These are phyloP conservation scores for Paramecium tetraurelia DNA, from an alignment of 73 alveolate species.

Conservation along the genomic window DNA sequence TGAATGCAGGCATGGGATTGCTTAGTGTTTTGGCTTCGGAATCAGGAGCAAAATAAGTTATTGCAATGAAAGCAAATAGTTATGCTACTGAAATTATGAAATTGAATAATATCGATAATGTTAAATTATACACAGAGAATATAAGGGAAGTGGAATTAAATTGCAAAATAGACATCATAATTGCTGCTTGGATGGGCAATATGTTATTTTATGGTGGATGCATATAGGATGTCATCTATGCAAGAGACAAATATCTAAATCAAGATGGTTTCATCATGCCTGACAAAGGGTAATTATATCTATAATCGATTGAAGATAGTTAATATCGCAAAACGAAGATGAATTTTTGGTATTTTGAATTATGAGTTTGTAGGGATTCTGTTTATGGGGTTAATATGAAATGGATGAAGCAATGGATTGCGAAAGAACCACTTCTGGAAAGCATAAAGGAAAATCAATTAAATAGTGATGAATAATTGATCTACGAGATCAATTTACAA, in stretches of 20 bases:
- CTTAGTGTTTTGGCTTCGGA: conserved; percentile 80
- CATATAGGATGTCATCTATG: conserved; percentile 83
- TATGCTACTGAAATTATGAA: conserved; percentile 76
- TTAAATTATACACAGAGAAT: conserved; percentile 72
- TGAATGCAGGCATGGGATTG: conserved; percentile 87
- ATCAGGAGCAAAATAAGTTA: conserved; percentile 91
- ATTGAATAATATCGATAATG: conserved; percentile 70
- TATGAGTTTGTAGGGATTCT: not conserved
- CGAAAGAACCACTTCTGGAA: conserved; percentile 84
- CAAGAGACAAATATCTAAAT: conserved; percentile 89
- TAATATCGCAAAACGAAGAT: conserved; percentile 71
- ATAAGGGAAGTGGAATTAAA: conserved; percentile 78
- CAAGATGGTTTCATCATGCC: conserved; percentile 88
- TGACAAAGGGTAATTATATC: conserved; percentile 75
- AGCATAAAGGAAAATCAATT: conserved; percentile 64
- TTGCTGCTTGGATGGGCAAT: conserved; percentile 89
- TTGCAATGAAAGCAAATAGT: conserved; percentile 80
- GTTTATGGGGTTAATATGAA: conserved; percentile 90
- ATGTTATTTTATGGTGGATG: conserved; percentile 78
- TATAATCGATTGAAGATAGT: conserved; percentile 83
- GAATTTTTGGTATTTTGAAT: conserved; percentile 72
- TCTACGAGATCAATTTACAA: conserved; percentile 73
- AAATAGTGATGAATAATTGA: conserved; percentile 64
- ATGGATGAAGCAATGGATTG: conserved; percentile 66
- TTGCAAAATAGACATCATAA: conserved; percentile 82